These are phyloP conservation scores for Wickerhamomyces pijperi DNA, from an alignment of 805 yeast species.

Conservation along the genomic window DNA sequence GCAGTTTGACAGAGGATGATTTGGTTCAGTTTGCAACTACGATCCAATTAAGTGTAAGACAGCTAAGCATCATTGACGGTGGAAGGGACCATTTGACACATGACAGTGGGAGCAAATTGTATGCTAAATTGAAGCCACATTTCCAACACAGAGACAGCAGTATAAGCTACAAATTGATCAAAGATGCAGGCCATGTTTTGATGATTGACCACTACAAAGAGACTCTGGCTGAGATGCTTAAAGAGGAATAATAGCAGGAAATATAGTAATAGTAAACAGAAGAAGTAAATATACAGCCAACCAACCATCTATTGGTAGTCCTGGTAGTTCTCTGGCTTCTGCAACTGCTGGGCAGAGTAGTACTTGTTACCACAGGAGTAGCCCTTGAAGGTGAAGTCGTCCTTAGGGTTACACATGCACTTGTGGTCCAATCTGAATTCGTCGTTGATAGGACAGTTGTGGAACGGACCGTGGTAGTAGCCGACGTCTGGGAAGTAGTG, in stretches of 20 bases:
- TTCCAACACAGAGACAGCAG: not conserved
- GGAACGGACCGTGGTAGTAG: constrained; percentile 69
- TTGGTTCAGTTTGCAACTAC: not conserved
- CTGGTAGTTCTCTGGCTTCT: constrained; percentile 66
- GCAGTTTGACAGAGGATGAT: constrained; percentile 9
- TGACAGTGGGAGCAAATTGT: not conserved
- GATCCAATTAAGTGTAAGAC: not conserved
- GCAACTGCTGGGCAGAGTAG: constrained; percentile 39
- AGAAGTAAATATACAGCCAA: no score
- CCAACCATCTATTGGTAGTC: constrained; percentile 27
- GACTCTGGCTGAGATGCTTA: no score
- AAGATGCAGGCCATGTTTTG: not conserved
- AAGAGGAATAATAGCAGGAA: no score
- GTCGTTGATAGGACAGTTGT: constrained; percentile 66
- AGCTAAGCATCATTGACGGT: not conserved
- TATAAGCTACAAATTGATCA: not conserved
- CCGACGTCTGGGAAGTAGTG: constrained; percentile 74
- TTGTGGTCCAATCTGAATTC: constrained; percentile 45
- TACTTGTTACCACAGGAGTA: constrained; percentile 64
- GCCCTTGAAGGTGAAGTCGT: constrained; percentile 73
- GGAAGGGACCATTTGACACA: not conserved
- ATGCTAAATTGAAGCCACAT: not conserved
- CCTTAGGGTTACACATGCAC: constrained; percentile 66
- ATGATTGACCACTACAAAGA: not conserved
- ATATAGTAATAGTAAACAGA: no score